Percentiles rank a stretch among this genome's conserved stretches.
Evolutionary conservation across 306 rosid genomes (phyloP).

Genomic region (Gastrolobium villosum): DNA sequence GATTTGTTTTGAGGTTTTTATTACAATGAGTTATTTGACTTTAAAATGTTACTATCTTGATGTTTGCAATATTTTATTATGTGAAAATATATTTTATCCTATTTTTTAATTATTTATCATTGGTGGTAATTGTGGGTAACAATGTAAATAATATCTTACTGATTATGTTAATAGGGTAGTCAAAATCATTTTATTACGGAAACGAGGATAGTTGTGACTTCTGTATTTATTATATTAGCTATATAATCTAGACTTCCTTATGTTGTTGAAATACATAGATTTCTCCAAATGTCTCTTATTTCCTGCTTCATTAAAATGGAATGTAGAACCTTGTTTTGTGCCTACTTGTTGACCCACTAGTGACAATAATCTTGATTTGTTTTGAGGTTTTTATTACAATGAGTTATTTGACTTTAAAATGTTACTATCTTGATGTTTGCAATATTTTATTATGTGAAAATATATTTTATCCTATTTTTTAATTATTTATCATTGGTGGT

Average conservation of each 20-base stretch:
- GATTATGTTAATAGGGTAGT: too few relatives aligned
- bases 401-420: conserved; percentile 2
- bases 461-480: conserved; percentile 9
- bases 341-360: too few relatives aligned
- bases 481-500: background rate
- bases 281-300: too few relatives aligned
- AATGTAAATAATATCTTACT: too few relatives aligned
- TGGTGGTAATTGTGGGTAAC: too few relatives aligned
- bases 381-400: background rate
- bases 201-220: too few relatives aligned
- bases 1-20: background rate
- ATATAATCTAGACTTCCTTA: too few relatives aligned
- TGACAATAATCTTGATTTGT: background rate
- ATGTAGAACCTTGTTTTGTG: too few relatives aligned
- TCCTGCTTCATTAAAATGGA: too few relatives aligned
- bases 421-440: conserved; percentile 2
- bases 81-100: conserved; percentile 1
- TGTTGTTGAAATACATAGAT: too few relatives aligned
- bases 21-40: conserved; percentile 8
- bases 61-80: background rate
- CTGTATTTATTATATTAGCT: too few relatives aligned
- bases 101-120: background rate
- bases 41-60: conserved; percentile 2
- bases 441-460: background rate
- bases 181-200: too few relatives aligned